Conservation (phyloP, 257 asterid genomes). For the Solanum bulbocastanum region DNA sequence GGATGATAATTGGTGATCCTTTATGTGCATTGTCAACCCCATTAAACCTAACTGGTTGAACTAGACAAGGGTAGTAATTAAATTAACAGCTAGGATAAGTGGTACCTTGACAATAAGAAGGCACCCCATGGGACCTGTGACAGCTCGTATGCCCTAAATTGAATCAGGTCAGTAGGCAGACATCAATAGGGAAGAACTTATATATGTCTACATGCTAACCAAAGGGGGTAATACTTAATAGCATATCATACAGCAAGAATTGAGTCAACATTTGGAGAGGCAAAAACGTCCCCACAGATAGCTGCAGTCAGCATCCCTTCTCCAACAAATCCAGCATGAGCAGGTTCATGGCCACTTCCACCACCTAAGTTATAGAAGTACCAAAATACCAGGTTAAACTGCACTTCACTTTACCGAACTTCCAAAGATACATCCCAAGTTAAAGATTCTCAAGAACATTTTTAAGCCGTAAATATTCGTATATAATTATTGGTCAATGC, state of each 20-base stretch:
- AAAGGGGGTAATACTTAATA: constrained; percentile 7
- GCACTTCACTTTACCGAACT: not conserved
- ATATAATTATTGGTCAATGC: not conserved
- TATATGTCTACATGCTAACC: not conserved
- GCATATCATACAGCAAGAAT: constrained; percentile 74
- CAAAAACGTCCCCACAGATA: constrained; percentile 93
- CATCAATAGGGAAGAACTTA: not conserved
- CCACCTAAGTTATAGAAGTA: constrained; percentile 54
- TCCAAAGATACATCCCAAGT: not conserved
- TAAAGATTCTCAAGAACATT: not conserved
- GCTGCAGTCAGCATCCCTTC: constrained; percentile 99
- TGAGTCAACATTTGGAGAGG: constrained; percentile 88
- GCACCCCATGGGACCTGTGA: constrained; percentile 90
- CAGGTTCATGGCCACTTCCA: constrained; percentile 99
- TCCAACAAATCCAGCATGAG: constrained; percentile 98
- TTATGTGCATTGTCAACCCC: not conserved
- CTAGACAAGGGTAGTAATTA: not conserved
- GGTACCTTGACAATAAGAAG: constrained; percentile 86
- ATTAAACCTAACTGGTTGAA: not conserved
- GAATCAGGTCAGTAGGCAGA: constrained; percentile 6
- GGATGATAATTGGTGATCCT: not conserved
- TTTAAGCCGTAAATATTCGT: not conserved
- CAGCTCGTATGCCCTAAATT: constrained; percentile 86
- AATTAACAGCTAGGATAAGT: not conserved
- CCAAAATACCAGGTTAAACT: constrained; percentile 1